phyloP scores from a whole-genome alignment of 1,139 yeast species.

The Sugiyamaella xylanicola region DNA sequence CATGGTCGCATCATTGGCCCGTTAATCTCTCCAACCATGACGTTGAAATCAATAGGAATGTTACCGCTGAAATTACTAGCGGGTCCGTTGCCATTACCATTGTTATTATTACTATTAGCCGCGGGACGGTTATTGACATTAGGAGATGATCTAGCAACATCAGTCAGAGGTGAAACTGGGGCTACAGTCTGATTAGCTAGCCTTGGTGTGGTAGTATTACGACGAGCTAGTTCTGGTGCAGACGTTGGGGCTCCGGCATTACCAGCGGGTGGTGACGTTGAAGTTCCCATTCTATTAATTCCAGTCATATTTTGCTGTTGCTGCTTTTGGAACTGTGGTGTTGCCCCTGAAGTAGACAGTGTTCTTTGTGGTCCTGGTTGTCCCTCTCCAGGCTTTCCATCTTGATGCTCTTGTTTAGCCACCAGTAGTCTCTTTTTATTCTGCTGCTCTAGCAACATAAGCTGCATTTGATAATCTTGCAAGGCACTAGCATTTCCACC shows the following conservation, averaged over 20 bases:
- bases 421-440: conserved; percentile 56
- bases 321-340: conserved; percentile 25
- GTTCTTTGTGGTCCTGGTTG: conserved; percentile 21
- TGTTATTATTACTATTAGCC: conserved; percentile 16
- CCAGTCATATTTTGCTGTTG: conserved; percentile 20
- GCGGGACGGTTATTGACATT: conserved; percentile 16
- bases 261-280: conserved; percentile 32
- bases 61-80: conserved; percentile 24
- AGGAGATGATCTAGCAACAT: conserved; percentile 27
- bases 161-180: conserved; percentile 38
- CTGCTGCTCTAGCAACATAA: conserved; percentile 70
- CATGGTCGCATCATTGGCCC: conserved; percentile 33
- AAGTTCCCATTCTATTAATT: conserved; percentile 23
- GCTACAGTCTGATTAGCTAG: conserved; percentile 38
- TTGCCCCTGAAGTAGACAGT: conserved; percentile 20
- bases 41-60: conserved; percentile 36
- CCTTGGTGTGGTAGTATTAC: conserved; percentile 20
- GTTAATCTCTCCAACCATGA: conserved; percentile 38
- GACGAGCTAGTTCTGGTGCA: conserved; percentile 26
- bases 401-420: conserved; percentile 39
- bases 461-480: conserved; percentile 76
- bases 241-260: conserved; percentile 23
- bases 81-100: conserved; percentile 12
- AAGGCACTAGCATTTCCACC: conserved; percentile 46
- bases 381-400: conserved; percentile 21